phyloP scores from a whole-genome alignment of 2,329 filamentous ascomycete genomes.

The Zasmidium cellare region DNA sequence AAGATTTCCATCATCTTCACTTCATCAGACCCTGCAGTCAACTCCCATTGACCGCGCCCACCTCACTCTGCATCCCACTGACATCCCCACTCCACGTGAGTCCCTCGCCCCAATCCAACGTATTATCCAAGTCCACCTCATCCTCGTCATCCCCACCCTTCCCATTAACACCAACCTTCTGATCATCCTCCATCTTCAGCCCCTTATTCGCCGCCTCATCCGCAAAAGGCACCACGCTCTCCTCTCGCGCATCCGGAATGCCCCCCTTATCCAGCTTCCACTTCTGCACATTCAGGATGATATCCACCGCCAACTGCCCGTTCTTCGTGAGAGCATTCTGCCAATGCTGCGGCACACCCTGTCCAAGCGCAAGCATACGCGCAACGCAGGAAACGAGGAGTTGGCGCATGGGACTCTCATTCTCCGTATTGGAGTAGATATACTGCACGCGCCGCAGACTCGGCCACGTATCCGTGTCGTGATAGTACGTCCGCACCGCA shows the following conservation, averaged over 20 bases:
- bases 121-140: constrained; percentile 21
- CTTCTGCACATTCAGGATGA: constrained; percentile 55
- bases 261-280: constrained; percentile 52
- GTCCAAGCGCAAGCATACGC: constrained; percentile 51
- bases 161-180: not conserved
- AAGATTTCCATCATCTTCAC: too few species aligned
- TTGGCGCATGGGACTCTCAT: constrained; percentile 33
- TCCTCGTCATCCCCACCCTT: constrained; percentile 18
- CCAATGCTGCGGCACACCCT: constrained; percentile 55
- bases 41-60: constrained; percentile 7
- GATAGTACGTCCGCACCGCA: constrained; percentile 53
- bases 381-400: constrained; percentile 49
- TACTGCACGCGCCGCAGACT: constrained; percentile 53
- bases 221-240: constrained; percentile 40
- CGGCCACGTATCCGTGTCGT: constrained; percentile 54
- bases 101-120: constrained; percentile 25
- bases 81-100: constrained; percentile 12
- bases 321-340: constrained; percentile 56
- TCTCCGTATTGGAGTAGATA: constrained; percentile 34
- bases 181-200: constrained; percentile 33
- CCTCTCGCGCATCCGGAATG: constrained; percentile 51
- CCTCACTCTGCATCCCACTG: constrained; percentile 14
- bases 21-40: not conserved
- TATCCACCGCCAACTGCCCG: constrained; percentile 56
- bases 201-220: constrained; percentile 37